These are phyloP conservation scores for Neoboletus subvelutipes DNA, from an alignment of 768 basidiomycete genomes.

Conservation along the genomic window DNA sequence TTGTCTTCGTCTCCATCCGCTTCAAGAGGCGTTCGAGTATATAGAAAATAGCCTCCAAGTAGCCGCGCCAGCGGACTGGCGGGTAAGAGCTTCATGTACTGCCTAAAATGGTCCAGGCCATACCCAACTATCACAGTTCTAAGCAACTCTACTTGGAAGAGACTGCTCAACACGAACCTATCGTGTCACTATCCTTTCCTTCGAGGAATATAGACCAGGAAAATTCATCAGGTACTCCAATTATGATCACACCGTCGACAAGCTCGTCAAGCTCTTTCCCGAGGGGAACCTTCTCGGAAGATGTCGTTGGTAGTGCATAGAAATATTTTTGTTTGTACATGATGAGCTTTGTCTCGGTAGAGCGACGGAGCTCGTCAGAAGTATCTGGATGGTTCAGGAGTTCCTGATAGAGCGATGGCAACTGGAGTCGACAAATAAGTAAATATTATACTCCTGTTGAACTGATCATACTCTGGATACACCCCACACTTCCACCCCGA, in stretches of 20 bases:
- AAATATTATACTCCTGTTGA: neutral
- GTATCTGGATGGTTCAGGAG: slow-evolving; percentile 81
- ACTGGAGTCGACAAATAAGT: slow-evolving; percentile 38
- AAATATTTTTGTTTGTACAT: slow-evolving; percentile 61
- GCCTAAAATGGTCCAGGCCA: slow-evolving; percentile 51
- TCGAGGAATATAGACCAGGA: slow-evolving; percentile 85
- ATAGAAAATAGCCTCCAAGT: slow-evolving; percentile 67
- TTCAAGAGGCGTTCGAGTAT: slow-evolving; percentile 49
- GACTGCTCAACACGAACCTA: slow-evolving; percentile 49
- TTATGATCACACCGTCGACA: slow-evolving; percentile 70
- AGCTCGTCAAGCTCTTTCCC: slow-evolving; percentile 69
- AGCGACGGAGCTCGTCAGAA: slow-evolving; percentile 73
- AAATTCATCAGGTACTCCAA: slow-evolving; percentile 73
- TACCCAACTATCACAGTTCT: slow-evolving; percentile 52
- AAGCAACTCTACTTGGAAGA: neutral
- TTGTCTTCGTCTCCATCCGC: slow-evolving; percentile 33
- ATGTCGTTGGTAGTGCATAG: slow-evolving; percentile 51
- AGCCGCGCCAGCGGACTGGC: slow-evolving; percentile 52
- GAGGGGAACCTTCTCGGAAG: slow-evolving; percentile 44
- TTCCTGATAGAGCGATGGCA: slow-evolving; percentile 73
- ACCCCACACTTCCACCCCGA: slow-evolving; percentile 63
- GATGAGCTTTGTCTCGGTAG: slow-evolving; percentile 74
- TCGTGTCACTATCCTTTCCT: slow-evolving; percentile 60
- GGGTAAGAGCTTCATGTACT: slow-evolving; percentile 69
- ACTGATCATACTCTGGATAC: slow-evolving; percentile 52